Conservation (phyloP, 441 rosid species). For the Erodium moschatum region DNA sequence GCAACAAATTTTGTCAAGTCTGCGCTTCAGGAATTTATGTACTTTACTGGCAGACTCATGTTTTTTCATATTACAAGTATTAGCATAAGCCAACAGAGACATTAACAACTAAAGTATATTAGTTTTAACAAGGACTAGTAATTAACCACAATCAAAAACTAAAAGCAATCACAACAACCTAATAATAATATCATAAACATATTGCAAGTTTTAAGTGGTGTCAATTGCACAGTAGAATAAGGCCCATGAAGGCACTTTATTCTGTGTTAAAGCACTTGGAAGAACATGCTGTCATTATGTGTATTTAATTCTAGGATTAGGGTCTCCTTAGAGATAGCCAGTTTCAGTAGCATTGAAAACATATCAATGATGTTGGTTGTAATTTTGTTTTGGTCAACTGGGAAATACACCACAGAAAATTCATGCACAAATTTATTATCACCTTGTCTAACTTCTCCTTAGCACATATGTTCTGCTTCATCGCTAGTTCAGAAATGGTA, state of each 20-base stretch:
- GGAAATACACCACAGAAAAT: background rate
- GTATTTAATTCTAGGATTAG: background rate
- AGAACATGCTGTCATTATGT: background rate
- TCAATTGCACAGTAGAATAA: background rate
- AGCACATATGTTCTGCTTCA: slow-evolving; percentile 49
- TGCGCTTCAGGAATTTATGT: background rate
- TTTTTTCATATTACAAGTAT: background rate
- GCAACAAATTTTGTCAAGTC: background rate
- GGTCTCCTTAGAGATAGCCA: background rate
- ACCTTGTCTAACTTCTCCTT: slow-evolving; percentile 68
- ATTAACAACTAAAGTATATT: background rate
- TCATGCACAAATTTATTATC: slow-evolving; percentile 18
- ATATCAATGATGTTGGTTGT: background rate
- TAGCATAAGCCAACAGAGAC: background rate
- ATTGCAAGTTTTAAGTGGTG: background rate
- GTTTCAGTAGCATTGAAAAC: slow-evolving; percentile 1
- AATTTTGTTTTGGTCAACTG: background rate
- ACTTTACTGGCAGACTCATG: background rate
- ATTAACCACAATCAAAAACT: background rate
- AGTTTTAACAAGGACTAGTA: background rate
- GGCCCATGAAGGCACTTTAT: background rate
- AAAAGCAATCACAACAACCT: too few species aligned
- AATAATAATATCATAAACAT: too few species aligned
- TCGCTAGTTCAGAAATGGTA: slow-evolving; percentile 41
- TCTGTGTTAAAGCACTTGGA: background rate